Conservation (phyloP, 2,329 filamentous ascomycete species). For the Arthrobotrys pseudoclavata region DNA sequence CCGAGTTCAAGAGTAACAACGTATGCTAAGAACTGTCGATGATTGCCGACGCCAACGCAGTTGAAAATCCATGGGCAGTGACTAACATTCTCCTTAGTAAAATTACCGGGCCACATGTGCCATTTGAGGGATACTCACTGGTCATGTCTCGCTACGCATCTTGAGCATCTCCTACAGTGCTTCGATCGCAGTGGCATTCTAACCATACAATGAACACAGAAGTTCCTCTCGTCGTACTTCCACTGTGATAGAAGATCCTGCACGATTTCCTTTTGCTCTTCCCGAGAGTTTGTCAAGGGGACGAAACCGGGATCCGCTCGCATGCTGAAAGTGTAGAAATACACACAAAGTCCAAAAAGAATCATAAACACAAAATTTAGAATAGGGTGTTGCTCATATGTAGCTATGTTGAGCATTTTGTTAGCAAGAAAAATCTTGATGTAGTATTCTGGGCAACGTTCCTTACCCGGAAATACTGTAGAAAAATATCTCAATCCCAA, state of each 20-base stretch:
- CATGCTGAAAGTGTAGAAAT: constrained; percentile 92
- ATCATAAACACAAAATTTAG: constrained; percentile 81
- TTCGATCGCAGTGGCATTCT: constrained; percentile 92
- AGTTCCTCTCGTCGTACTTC: constrained; percentile 94
- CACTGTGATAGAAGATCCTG: constrained; percentile 85
- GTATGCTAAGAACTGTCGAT: constrained; percentile 95
- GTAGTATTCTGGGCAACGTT: constrained; percentile 39
- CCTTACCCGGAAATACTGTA: constrained; percentile 78
- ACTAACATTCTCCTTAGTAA: constrained; percentile 69
- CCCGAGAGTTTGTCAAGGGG: constrained; percentile 88
- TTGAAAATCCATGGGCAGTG: constrained; percentile 99
- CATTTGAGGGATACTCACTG: constrained; percentile 75
- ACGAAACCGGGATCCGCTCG: constrained; percentile 90
- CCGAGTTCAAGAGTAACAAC: constrained; percentile 82
- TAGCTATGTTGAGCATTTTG: constrained; percentile 68
- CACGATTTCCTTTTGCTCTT: constrained; percentile 89
- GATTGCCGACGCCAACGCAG: constrained; percentile 94
- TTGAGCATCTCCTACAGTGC: constrained; percentile 90
- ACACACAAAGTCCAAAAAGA: constrained; percentile 77
- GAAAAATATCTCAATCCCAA: constrained; percentile 82
- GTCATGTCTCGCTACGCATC: constrained; percentile 95
- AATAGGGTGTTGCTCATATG: constrained; percentile 76
- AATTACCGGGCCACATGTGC: not conserved
- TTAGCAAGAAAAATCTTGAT: not conserved
- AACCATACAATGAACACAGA: constrained; percentile 95